phyloP scores from a whole-genome alignment of 1,284 basidiomycete species.

The Puccinia polysora region DNA sequence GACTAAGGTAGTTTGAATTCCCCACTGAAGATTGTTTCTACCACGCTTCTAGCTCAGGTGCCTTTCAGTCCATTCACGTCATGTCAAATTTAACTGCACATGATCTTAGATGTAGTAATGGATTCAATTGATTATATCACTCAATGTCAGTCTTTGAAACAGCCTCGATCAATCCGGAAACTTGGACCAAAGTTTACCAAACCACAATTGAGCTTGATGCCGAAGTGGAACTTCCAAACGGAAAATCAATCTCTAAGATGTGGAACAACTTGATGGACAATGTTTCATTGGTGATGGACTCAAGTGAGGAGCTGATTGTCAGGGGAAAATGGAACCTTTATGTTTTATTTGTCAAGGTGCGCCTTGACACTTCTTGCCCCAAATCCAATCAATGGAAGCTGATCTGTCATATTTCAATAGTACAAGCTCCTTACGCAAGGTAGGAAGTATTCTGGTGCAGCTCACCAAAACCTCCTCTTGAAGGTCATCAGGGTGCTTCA shows the following conservation, averaged over 20 bases:
- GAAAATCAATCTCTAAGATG: not conserved
- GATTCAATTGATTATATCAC: not conserved
- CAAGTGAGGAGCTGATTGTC: not conserved
- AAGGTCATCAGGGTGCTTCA: not conserved
- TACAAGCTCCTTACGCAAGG: not conserved
- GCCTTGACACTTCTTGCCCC: not conserved
- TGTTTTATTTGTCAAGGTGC: not conserved
- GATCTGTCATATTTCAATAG: not conserved
- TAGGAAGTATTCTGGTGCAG: not conserved
- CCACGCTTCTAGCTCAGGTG: not conserved
- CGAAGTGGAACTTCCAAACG: not conserved
- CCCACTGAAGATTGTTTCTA: no score
- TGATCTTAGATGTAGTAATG: not conserved
- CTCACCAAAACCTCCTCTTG: not conserved
- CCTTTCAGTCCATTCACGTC: not conserved
- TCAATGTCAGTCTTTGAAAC: not conserved
- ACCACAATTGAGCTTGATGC: conserved; percentile 2
- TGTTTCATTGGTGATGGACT: not conserved
- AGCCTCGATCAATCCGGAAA: not conserved
- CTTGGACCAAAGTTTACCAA: not conserved
- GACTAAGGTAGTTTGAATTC: no score
- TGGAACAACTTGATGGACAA: not conserved
- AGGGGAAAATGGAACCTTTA: not conserved
- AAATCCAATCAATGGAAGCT: not conserved
- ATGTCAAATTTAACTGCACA: not conserved